Evolutionary conservation across 805 yeast species (phyloP), one percentile per base, ranked within the genome.

Genomic region (Maudiozyma serrabonitensis): DNA sequence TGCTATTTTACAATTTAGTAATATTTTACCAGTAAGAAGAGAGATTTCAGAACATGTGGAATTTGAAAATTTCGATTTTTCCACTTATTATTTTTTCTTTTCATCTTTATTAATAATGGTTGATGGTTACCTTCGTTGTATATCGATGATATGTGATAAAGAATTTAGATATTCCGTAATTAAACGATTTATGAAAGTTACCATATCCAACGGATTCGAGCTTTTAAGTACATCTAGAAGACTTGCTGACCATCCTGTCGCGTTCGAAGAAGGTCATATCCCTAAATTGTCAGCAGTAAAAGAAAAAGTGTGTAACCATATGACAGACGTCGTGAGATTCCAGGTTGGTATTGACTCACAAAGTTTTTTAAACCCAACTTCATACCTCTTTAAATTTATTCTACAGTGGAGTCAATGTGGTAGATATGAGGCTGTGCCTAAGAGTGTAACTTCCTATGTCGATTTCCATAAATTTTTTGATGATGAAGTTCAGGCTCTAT

Each of bases 21-120:
- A 50, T 3, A 74, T 80, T 43, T 86, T 93, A 1, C 81, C 85
- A 0, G 69, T 87, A 57, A 76, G 74, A 52, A 74, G 98, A 51
- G 96, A 88, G 59, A 79, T 80, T 4, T 72, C 76, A 6, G 82
- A 79, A 51, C 99, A 91, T 64, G 89, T 91, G 9, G 96, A 90
- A 61, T 93, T 85, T 62, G 99, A 91, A 61, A 82, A 81, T 43
- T 87, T 86, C 32, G 91, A 87, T 46, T 93, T 90, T 73, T 63
- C 70, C 18, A 57, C 66, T 5, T 64, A 54, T 50, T 64, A 56
- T 46, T 62, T 60, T 46, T 61, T 58, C 49, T 63, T 63, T 41
- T 59, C 66, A 1, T 62, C 68, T 3, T 54, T 64, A 31, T 45
- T 64, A 16, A 57, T 62, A 11, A 57, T 64, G 62, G 52, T 61